Conservation (phyloP, 345 rosid species). For the Populus euphratica region DNA sequence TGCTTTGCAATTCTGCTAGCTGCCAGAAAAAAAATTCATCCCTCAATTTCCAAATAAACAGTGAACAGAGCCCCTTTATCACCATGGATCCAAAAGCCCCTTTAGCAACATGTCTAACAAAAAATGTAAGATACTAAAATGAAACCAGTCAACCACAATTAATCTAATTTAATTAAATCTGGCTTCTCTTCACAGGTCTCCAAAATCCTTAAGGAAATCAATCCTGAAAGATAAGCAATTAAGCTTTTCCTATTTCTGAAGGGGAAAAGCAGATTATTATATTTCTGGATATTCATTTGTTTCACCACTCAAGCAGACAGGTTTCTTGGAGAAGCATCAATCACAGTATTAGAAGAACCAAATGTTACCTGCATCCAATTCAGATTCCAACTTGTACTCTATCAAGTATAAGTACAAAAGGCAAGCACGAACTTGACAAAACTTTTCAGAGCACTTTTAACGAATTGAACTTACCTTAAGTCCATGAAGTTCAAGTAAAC, state of each 20-base stretch:
- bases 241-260: neutral
- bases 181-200: neutral
- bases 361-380: neutral
- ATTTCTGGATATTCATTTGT: neutral
- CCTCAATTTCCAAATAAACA: conserved; percentile 17
- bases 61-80: neutral
- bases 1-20: conserved; percentile 77
- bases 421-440: neutral
- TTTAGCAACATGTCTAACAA: neutral
- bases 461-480: conserved; percentile 55
- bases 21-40: conserved; percentile 45
- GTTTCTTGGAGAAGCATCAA: neutral
- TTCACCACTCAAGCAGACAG: neutral
- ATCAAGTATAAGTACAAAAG: neutral
- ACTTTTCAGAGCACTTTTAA: neutral
- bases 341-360: neutral
- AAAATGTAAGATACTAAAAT: neutral
- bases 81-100: conserved; percentile 14
- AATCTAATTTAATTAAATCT: conserved; percentile 12
- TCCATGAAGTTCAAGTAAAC: conserved; percentile 90
- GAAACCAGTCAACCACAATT: neutral
- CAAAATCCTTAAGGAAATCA: neutral
- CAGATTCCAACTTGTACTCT: neutral
- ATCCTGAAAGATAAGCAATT: neutral
- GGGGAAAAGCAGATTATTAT: neutral